Evolutionary conservation across 108 stramenopile species (phyloP), one percentile per base, ranked within the genome.

Genomic region (Skeletonema potamos): DNA sequence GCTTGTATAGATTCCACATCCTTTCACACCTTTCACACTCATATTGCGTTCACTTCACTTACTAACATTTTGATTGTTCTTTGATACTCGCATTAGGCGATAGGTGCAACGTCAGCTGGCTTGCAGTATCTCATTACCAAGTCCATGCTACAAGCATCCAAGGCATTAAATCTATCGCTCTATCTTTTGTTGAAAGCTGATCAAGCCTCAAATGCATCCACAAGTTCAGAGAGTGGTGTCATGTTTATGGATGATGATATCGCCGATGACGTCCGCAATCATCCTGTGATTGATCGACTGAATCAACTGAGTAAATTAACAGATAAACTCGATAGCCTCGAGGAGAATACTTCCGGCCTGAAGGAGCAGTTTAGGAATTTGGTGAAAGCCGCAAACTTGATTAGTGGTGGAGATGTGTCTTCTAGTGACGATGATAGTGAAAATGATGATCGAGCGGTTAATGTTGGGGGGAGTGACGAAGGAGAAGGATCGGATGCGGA

Each of bases 151-250:
- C 86, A 92, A 63, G 76, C 85, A 37, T 86, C 89, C 6, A 72
- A 74, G 30, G 86, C 85, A 54, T 72, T 96, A 58, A 96, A 96
- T 73, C 54, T 89, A 43, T 79, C 81, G 26, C 73, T 86, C 27
- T 96, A 92, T 57, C 81, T 96, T n/a, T 60, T 92, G n/a, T 70
- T 96, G 58, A 93, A 91, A 62, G 46, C 72, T 28, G 84, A 86
- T 13, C 77, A 71, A 34, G 54, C 65, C 22, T 74, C 66, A 27
- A 36, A 36, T 13, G 65, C 27, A 15, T 17, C 41, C 48, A 63
- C 34, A 12, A 39, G 46, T 36, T 20, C 59, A 64, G 54, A 54
- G 30, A 60, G 34, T 37, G 72, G 41, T 15, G 33, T 51, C 13
- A 46, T 27, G 27, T 41, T 58, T 39, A 24, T 80, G 22, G 33